Evolutionary conservation across 1,284 basidiomycete species (phyloP), one percentile per base, ranked within the genome.

Genomic region (Tilletia caries): DNA sequence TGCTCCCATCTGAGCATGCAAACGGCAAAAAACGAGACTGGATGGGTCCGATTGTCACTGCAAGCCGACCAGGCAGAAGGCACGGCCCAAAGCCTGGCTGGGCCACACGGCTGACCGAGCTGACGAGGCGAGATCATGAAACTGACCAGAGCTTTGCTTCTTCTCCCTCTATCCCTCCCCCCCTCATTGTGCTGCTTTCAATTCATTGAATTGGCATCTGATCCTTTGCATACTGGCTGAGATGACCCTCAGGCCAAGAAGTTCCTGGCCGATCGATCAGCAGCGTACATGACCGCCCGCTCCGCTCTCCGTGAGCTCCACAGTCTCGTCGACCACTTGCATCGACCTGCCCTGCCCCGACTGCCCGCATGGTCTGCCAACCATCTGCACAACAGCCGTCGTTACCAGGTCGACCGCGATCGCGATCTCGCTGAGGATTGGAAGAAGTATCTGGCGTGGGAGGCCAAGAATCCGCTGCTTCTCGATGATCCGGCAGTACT

Each of bases 371-470:
- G 79, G 79, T 64, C 68, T 8, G 37, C 66, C 12, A 58, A 33
- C 18, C 58, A 62, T 62, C 58, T 62, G 27, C 29, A 29, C 27
- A 62, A 37, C 15, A 23, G 29, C 20, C 20, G 15, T 13, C 58
- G 32, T 20, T 44, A 62, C 25, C 44, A 54, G 20, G 32, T 27
- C 29, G 70, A 52, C 20, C 4, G 75, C 68, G 93, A 98, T 79
- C 87, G 92, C 54, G 86, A 87, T 18, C 86, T 91, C 41, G 89
- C 93, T 3, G 89, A 89, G 25, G 89, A 89, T 18, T 99, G 96
- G 96, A 92, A 92, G 77, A 86, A 88, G 2, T 98, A 97, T 82
- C 85, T 98, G 66, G 92, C 92, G 78, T 98, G 93, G 92, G 96
- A 99, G 84, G 93, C 96, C 83, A 87, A 88, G 74, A 98, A 99